Conservation (phyloP, 768 basidiomycete genomes). For the Podaxis carcinomalis region DNA sequence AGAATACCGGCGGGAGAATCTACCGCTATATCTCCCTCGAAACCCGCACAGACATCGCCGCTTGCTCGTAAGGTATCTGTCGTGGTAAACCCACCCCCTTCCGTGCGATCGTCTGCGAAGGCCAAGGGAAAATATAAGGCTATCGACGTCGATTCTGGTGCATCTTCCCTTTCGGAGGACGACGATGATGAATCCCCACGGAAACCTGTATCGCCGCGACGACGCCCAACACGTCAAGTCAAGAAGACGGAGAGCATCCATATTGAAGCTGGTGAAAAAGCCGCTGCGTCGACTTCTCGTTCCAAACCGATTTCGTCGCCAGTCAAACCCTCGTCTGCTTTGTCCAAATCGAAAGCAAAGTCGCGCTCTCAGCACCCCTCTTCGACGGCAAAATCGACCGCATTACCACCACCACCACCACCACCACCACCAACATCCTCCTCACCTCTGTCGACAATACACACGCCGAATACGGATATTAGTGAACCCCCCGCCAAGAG, state of each 20-base stretch:
- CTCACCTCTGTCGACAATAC: constrained; percentile 9
- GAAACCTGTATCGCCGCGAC: background rate
- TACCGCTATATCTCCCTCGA: background rate
- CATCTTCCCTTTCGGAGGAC: background rate
- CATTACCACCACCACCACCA: background rate
- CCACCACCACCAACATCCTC: background rate
- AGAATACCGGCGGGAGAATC: background rate
- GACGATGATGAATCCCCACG: background rate
- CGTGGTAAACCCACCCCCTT: constrained; percentile 1
- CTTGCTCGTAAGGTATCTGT: background rate
- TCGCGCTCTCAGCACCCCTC: background rate
- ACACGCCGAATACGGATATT: background rate
- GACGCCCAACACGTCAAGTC: background rate
- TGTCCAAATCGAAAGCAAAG: constrained; percentile 13
- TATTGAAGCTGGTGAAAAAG: constrained; percentile 20
- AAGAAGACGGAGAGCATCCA: constrained; percentile 24
- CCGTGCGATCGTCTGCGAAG: background rate
- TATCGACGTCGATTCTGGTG: background rate
- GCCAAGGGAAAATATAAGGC: background rate
- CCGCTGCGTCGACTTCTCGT: background rate
- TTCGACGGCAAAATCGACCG: background rate
- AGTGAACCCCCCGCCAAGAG: constrained; percentile 24
- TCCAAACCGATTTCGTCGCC: constrained; percentile 5
- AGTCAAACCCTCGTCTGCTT: background rate
- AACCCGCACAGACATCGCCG: background rate